A percentile compares a stretch with the other conserved stretches of the same genome.
phyloP scores from a whole-genome alignment of 1,284 basidiomycete species.

The Cronartium quercuum region DNA sequence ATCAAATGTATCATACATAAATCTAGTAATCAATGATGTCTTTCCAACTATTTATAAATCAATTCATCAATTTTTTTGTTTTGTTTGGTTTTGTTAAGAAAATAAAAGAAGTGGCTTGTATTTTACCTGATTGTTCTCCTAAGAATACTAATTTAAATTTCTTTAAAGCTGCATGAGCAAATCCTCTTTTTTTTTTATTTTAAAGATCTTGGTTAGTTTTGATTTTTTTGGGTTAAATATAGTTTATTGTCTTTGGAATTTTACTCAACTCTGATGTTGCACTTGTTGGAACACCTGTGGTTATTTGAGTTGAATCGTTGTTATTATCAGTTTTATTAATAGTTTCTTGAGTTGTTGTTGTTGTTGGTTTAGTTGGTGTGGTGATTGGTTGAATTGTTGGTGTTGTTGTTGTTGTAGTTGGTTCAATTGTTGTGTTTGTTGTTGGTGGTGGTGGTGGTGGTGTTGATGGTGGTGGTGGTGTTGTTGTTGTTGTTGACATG shows the following conservation, averaged over 20 bases:
- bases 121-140: constrained; percentile 45
- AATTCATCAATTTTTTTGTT: constrained; percentile 56
- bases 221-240: not conserved
- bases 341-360: not conserved
- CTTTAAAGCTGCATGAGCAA: constrained; percentile 55
- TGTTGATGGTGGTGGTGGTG: not conserved
- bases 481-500: not conserved
- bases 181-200: constrained; percentile 43
- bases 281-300: not conserved
- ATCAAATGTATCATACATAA: constrained; percentile 98
- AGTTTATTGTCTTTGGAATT: not conserved
- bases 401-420: not conserved
- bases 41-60: constrained; percentile 49
- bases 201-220: not conserved
- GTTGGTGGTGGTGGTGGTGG: not conserved
- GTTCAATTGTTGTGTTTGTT: not conserved
- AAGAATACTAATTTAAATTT: constrained; percentile 94
- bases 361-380: not conserved
- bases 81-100: constrained; percentile 77
- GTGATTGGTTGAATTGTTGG: not conserved
- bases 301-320: not conserved
- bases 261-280: constrained; percentile 28
- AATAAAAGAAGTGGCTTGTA: not conserved
- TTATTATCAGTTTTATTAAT: not conserved
- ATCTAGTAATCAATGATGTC: constrained; percentile 96